These are phyloP conservation scores for Cucurbita pepo DNA, from an alignment of 306 rosid species.

Conservation along the genomic window DNA sequence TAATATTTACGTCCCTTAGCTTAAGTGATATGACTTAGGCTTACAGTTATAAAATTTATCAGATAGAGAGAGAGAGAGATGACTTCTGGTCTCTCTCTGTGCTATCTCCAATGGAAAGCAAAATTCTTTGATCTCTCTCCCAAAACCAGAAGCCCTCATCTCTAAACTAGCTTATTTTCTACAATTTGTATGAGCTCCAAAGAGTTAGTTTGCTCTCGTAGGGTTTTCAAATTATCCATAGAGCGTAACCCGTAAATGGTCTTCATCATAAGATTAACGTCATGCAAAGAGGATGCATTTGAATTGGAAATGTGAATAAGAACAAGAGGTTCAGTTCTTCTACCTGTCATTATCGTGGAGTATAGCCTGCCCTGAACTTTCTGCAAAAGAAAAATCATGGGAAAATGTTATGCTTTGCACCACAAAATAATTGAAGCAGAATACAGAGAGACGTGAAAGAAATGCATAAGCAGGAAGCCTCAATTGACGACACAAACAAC, in stretches of 20 bases:
- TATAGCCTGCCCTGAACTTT: conserved; percentile 41
- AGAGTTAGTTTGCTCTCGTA: neutral
- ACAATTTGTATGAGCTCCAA: neutral
- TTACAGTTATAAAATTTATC: neutral
- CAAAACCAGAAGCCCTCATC: neutral
- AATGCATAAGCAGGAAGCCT: neutral
- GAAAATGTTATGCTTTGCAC: conserved; percentile 6
- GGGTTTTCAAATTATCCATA: neutral
- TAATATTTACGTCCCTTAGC: neutral
- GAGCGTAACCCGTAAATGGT: neutral
- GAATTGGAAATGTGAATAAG: neutral
- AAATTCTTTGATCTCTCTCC: too few relatives aligned
- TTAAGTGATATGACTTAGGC: neutral
- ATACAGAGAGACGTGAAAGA: neutral
- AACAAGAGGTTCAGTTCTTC: neutral
- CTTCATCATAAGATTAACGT: neutral
- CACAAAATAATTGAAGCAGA: neutral
- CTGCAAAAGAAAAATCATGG: conserved; percentile 31
- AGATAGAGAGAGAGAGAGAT: neutral
- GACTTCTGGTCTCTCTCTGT: neutral
- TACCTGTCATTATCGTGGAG: conserved; percentile 56
- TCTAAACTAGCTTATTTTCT: neutral
- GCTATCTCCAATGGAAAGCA: neutral
- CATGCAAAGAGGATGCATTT: neutral
- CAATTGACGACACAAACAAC: neutral